Percentiles rank a stretch among this genome's conserved stretches.
These are phyloP conservation scores for Spergularia marina DNA, from an alignment of 148 eudicot species.

Conservation along the genomic window DNA sequence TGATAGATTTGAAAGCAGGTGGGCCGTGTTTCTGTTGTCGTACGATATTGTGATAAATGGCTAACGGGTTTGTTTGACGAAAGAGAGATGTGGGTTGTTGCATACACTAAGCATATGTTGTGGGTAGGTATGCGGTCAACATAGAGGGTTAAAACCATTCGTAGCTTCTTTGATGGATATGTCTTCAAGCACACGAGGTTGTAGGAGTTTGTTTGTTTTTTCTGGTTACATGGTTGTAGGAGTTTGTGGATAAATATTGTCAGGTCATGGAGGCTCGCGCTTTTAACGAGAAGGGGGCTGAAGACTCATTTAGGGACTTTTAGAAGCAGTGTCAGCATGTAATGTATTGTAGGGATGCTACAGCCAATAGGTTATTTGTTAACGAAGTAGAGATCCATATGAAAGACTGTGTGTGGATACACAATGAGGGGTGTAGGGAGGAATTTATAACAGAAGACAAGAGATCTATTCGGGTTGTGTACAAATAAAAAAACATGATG, in stretches of 20 bases:
- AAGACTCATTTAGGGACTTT: neutral
- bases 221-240: too few species aligned
- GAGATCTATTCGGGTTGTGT: neutral
- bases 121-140: neutral
- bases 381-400: neutral
- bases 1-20: neutral
- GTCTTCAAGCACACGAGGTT: neutral
- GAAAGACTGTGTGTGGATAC: neutral
- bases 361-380: neutral
- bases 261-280: neutral
- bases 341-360: neutral
- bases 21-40: neutral
- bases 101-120: neutral
- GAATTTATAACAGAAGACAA: neutral
- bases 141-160: neutral
- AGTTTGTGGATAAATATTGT: neutral
- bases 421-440: neutral
- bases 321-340: neutral
- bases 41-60: neutral
- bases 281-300: neutral
- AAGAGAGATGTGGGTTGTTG: constrained; percentile 2
- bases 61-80: neutral
- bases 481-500: neutral
- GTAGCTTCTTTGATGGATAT: neutral
- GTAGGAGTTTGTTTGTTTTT: neutral